Conservation (phyloP, 352 stramenopile genomes). For the Globisporangium yorkense region DNA sequence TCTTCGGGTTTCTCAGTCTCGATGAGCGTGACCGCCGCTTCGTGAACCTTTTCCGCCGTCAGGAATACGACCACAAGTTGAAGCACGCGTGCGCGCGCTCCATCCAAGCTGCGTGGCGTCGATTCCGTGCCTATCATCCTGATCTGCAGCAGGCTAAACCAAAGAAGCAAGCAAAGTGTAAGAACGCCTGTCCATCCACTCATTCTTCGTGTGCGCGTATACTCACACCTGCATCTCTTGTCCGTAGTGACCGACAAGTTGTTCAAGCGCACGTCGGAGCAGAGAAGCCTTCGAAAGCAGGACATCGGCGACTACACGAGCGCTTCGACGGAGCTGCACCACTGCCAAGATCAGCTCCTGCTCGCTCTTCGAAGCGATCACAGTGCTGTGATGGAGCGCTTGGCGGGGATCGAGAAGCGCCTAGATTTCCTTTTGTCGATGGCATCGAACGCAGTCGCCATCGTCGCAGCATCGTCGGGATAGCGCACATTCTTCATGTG, state of each 20-base stretch:
- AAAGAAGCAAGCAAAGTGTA: conserved; percentile 19
- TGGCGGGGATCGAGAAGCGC: conserved; percentile 35
- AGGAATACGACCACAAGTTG: conserved; percentile 35
- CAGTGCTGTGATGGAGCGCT: conserved; percentile 24
- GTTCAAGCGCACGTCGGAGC: conserved; percentile 29
- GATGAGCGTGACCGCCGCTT: conserved; percentile 57
- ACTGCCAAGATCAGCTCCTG: conserved; percentile 39
- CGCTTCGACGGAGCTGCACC: conserved; percentile 31
- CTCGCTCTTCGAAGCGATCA: conserved; percentile 40
- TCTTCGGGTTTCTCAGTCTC: conserved; percentile 55
- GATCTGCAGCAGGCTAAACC: not conserved
- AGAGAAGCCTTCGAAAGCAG: conserved; percentile 46
- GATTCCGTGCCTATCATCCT: conserved; percentile 12
- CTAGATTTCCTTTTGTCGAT: conserved; percentile 26
- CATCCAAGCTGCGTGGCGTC: conserved; percentile 57
- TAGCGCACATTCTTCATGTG: conserved; percentile 11
- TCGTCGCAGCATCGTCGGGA: conserved; percentile 4
- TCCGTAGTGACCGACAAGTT: conserved; percentile 20
- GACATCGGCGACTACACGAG: conserved; percentile 36
- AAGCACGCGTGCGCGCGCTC: conserved; percentile 43
- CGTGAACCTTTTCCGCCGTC: conserved; percentile 36
- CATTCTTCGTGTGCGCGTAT: not conserved
- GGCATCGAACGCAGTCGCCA: conserved; percentile 9
- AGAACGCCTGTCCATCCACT: not conserved
- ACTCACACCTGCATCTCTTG: not conserved